A percentile compares a stretch with the other conserved stretches of the same genome.
Evolutionary conservation across 176 grass and related monocot genomes (phyloP).

Genomic region (Tuctoria greenei): DNA sequence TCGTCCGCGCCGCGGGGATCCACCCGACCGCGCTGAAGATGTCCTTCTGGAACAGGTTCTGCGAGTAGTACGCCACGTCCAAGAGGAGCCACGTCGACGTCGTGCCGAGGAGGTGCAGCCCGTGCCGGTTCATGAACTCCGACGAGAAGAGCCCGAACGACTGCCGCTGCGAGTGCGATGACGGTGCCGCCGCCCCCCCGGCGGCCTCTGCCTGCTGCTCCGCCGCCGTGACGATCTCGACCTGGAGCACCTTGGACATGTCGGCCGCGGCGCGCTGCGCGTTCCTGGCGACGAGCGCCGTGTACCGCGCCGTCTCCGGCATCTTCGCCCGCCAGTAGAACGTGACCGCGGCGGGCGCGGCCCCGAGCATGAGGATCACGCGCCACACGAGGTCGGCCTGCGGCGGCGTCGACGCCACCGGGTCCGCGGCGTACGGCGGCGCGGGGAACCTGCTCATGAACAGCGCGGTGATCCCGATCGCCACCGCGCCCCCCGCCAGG

Average conservation of each 20-base stretch:
- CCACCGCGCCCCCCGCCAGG: conserved; percentile 47
- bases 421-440: conserved; percentile 33
- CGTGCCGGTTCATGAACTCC: background rate
- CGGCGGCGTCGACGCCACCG: conserved; percentile 33
- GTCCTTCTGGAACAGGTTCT: conserved; percentile 55
- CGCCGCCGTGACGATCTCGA: background rate
- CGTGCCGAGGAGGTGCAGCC: background rate
- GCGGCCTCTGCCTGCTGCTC: background rate
- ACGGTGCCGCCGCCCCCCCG: background rate
- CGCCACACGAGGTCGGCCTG: conserved; percentile 55
- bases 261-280: conserved; percentile 48
- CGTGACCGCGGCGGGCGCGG: conserved; percentile 44
- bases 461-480: conserved; percentile 30
- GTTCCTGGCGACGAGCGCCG: conserved; percentile 49
- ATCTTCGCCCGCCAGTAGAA: conserved; percentile 65
- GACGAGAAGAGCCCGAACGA: conserved; percentile 3
- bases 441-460: conserved; percentile 36
- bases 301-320: conserved; percentile 64
- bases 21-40: conserved; percentile 45
- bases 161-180: background rate
- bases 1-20: conserved; percentile 37
- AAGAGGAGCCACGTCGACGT: conserved; percentile 42
- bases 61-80: conserved; percentile 45
- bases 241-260: conserved; percentile 45
- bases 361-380: conserved; percentile 58